phyloP scores from a whole-genome alignment of 164 flowering plant genomes.

The Euptelea pleiosperma region DNA sequence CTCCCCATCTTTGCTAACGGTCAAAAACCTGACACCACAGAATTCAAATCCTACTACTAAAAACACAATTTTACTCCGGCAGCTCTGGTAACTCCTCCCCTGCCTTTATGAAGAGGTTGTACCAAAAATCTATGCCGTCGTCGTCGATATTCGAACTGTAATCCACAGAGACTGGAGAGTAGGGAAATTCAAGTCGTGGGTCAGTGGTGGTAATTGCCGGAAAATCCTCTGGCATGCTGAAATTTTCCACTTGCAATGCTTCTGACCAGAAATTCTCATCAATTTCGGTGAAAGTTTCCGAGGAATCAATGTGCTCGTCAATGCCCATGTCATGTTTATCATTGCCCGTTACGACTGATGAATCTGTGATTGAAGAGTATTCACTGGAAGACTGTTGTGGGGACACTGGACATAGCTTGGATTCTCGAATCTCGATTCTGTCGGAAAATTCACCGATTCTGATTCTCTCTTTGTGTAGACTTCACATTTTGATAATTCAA shows the following conservation, averaged over 20 bases:
- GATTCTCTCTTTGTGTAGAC: neutral
- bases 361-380: slow-evolving; percentile 19
- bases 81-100: slow-evolving; percentile 26
- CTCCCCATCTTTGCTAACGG: neutral
- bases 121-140: slow-evolving; percentile 54
- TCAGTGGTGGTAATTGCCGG: neutral
- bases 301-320: slow-evolving; percentile 15
- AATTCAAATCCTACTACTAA: neutral
- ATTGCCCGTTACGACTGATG: neutral
- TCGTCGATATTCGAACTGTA: slow-evolving; percentile 9
- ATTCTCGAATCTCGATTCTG: neutral
- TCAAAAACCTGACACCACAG: neutral
- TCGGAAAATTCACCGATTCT: neutral
- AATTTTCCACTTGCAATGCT: slow-evolving; percentile 9
- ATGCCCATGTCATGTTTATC: slow-evolving; percentile 12
- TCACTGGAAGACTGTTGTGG: slow-evolving; percentile 39
- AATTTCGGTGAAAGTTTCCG: slow-evolving; percentile 24
- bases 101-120: slow-evolving; percentile 36
- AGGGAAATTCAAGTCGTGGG: slow-evolving; percentile 16
- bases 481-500: neutral
- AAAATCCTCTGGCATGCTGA: neutral
- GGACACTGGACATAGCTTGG: slow-evolving; percentile 9
- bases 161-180: neutral
- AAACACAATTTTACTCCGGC: neutral
- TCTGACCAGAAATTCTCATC: slow-evolving; percentile 60